These are phyloP conservation scores for Sporothrix variecibatus DNA, from an alignment of 2,329 filamentous ascomycete species.

Conservation along the genomic window DNA sequence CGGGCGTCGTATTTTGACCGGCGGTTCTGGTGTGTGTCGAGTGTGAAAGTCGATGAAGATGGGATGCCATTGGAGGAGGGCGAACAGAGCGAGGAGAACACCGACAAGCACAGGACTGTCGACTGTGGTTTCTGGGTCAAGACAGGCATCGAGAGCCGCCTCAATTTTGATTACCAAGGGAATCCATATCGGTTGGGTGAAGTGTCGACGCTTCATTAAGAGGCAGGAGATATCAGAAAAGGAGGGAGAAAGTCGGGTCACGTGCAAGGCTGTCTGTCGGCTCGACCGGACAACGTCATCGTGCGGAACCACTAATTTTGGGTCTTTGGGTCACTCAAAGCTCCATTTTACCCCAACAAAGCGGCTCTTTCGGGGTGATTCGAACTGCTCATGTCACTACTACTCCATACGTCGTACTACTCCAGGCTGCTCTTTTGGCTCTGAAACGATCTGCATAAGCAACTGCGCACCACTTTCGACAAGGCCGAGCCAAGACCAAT, in stretches of 20 bases:
- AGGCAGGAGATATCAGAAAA: neutral
- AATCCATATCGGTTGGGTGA: neutral
- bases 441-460: constrained; percentile 10
- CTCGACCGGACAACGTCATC: constrained; percentile 9
- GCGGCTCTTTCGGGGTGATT: neutral
- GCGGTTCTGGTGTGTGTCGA: neutral
- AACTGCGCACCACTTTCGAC: neutral
- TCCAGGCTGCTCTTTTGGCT: neutral
- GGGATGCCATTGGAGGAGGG: neutral
- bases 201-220: neutral
- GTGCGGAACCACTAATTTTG: neutral
- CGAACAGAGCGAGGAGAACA: neutral
- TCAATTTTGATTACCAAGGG: neutral
- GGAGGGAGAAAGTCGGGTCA: neutral
- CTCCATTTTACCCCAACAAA: neutral
- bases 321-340: neutral
- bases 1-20: neutral
- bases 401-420: neutral
- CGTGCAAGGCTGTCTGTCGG: neutral
- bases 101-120: neutral
- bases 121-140: constrained; percentile 8
- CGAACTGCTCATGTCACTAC: neutral
- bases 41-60: neutral
- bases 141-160: neutral
- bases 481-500: neutral